Percentiles rank a stretch among this genome's conserved stretches.
Conservation (phyloP, 139 green algal species). For the Pedinophyceae sp. region DNA sequence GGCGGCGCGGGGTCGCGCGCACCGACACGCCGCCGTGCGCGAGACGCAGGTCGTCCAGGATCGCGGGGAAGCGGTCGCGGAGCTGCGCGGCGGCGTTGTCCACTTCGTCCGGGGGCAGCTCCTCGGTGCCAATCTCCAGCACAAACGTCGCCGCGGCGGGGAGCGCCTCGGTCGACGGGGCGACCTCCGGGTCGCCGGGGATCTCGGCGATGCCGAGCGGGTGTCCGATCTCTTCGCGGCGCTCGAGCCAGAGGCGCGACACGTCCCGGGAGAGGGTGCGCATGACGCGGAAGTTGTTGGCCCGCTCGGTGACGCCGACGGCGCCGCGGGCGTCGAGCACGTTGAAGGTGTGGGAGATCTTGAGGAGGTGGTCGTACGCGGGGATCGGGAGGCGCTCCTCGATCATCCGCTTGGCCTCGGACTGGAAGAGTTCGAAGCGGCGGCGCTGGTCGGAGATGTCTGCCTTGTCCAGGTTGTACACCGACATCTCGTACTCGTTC, state of each 20-base stretch:
- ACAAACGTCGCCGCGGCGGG: conserved; percentile 48
- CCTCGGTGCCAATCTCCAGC: conserved; percentile 92
- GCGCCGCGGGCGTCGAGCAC: conserved; percentile 85
- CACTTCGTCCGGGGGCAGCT: conserved; percentile 89
- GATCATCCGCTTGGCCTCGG: conserved; percentile 71
- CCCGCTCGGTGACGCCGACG: conserved; percentile 85
- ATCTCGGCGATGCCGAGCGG: conserved; percentile 54
- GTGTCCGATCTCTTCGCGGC: conserved; percentile 74
- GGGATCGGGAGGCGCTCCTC: conserved; percentile 77
- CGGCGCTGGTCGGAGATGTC: conserved; percentile 55
- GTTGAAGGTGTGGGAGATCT: conserved; percentile 94
- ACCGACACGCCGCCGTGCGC: conserved; percentile 45
- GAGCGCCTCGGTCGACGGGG: neutral
- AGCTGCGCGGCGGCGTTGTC: conserved; percentile 57
- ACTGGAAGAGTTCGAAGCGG: conserved; percentile 43
- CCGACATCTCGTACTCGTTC: conserved; percentile 89
- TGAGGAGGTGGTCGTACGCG: conserved; percentile 95
- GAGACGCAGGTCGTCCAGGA: conserved; percentile 64
- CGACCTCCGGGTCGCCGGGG: conserved; percentile 1
- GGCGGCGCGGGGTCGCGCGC: conserved; percentile 67
- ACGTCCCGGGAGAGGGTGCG: conserved; percentile 51
- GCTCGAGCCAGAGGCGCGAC: conserved; percentile 63
- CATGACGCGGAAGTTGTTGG: conserved; percentile 85
- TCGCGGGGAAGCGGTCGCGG: conserved; percentile 31
- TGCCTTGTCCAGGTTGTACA: conserved; percentile 77